Conservation (phyloP, 179 eudicot species). For the Beta lomatogona region DNA sequence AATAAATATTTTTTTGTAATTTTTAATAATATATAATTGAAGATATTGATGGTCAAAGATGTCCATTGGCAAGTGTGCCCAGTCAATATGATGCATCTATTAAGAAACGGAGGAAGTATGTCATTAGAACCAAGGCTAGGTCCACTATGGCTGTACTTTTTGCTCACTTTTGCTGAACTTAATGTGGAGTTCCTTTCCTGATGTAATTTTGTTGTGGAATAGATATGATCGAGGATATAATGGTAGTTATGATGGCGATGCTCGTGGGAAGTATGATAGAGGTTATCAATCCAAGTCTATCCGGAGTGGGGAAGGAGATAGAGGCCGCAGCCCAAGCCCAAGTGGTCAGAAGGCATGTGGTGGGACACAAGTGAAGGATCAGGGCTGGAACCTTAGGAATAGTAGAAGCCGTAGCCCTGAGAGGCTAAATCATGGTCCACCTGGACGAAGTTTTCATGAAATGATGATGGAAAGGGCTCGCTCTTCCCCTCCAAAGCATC, state of each 20-base stretch:
- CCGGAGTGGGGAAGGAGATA: constrained; percentile 11
- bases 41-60: no score
- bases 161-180: no score
- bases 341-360: constrained; percentile 38
- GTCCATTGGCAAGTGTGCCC: no score
- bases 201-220: background rate
- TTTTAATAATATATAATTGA: no score
- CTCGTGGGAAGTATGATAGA: constrained; percentile 38
- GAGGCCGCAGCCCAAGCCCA: constrained; percentile 52
- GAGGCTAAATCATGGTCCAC: constrained; percentile 38
- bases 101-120: no score
- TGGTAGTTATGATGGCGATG: constrained; percentile 33
- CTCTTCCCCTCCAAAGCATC: constrained; percentile 17
- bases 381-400: constrained; percentile 36
- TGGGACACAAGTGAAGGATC: constrained; percentile 32
- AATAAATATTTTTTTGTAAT: no score
- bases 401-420: constrained; percentile 54
- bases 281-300: constrained; percentile 40
- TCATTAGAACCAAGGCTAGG: background rate
- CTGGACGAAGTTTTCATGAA: constrained; percentile 54
- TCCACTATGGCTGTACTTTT: background rate
- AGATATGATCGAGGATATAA: constrained; percentile 33
- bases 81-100: no score
- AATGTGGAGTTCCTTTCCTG: background rate
- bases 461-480: constrained; percentile 54